Evolutionary conservation across 176 grass and related monocot genomes (phyloP).

Genomic region (Cenchrus fungigraminus): DNA sequence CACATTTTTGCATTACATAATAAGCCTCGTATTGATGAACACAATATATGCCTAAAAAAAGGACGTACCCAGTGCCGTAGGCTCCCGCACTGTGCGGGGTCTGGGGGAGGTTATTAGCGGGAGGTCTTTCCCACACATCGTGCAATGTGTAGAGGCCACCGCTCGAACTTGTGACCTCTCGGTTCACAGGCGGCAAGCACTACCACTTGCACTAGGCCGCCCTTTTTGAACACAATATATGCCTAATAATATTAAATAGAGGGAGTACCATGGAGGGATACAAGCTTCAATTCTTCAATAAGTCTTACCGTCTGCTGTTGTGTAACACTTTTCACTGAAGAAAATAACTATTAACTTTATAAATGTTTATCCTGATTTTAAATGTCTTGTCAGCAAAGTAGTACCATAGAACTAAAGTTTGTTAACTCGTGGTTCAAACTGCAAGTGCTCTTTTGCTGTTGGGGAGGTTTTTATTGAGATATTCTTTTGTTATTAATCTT

Average conservation of each 20-base stretch:
- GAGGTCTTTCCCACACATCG: too few species aligned
- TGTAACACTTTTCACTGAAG: background rate
- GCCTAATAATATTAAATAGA: background rate
- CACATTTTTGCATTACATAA: background rate
- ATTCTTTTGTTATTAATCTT: slow-evolving; percentile 3
- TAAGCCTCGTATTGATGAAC: background rate
- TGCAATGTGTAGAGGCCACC: too few species aligned
- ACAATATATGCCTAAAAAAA: background rate
- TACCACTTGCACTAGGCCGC: too few species aligned
- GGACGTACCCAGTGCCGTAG: too few species aligned
- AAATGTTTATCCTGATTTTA: slow-evolving; percentile 4
- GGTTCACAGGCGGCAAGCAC: too few species aligned
- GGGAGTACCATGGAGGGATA: background rate
- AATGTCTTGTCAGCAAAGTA: background rate
- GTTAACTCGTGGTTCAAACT: background rate
- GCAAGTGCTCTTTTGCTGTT: background rate
- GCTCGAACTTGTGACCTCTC: too few species aligned
- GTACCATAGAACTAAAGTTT: background rate
- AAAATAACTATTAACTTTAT: background rate
- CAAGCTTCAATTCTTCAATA: background rate
- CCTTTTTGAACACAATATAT: background rate
- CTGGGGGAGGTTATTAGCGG: too few species aligned
- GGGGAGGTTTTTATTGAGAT: slow-evolving; percentile 14
- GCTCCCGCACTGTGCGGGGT: too few species aligned
- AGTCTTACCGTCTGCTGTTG: slow-evolving; percentile 10